Conservation (phyloP, 345 rosid species). For the Ceriops zippeliana region DNA sequence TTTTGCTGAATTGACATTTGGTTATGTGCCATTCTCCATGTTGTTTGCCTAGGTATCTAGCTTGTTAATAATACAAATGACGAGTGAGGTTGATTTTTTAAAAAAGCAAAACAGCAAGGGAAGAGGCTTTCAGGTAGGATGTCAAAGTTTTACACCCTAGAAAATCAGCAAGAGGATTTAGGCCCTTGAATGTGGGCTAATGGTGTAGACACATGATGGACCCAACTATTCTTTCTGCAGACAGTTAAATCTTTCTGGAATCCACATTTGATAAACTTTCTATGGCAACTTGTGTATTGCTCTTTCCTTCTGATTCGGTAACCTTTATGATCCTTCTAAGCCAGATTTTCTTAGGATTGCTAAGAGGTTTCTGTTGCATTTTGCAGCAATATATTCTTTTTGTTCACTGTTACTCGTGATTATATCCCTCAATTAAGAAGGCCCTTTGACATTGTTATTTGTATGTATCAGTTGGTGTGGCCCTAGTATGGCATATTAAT, state of each 20-base stretch:
- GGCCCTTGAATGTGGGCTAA: neutral
- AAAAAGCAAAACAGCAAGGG: neutral
- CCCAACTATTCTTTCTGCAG: neutral
- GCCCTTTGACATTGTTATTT: neutral
- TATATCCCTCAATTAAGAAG: neutral
- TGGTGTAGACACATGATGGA: neutral
- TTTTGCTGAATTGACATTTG: neutral
- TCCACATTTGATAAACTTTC: neutral
- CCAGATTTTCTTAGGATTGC: neutral
- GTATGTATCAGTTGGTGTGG: neutral
- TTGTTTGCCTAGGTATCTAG: neutral
- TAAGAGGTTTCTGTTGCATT: neutral
- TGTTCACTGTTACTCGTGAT: neutral
- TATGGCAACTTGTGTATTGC: neutral
- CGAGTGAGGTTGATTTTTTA: neutral
- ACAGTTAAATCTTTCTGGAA: neutral
- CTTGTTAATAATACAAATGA: neutral
- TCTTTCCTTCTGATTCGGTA: neutral
- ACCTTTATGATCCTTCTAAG: neutral
- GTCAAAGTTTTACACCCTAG: neutral
- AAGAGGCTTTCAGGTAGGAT: neutral
- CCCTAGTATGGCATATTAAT: neutral
- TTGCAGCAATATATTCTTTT: neutral
- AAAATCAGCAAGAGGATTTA: neutral
- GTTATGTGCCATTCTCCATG: neutral